A percentile compares a stretch with the other conserved stretches of the same genome.
Conservation (phyloP, 164 flowering plant genomes). For the Dillenia suffruticosa region DNA sequence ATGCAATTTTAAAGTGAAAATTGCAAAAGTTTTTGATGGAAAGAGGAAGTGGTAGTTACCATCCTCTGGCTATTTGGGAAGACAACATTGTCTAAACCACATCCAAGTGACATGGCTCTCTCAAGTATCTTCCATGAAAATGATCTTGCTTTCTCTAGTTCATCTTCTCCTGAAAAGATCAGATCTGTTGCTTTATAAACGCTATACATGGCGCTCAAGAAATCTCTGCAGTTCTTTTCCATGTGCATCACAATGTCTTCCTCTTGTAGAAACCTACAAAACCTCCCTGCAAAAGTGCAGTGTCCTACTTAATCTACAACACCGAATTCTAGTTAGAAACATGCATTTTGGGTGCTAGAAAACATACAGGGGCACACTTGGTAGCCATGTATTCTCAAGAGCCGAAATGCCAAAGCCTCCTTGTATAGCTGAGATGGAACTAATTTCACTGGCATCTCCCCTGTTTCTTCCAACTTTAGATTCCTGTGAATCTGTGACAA, state of each 20-base stretch:
- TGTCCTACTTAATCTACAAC: neutral
- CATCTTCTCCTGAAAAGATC: constrained; percentile 27
- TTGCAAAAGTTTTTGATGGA: too few relatives aligned
- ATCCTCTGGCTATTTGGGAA: too few relatives aligned
- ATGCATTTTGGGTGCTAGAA: neutral
- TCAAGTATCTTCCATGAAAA: constrained; percentile 20
- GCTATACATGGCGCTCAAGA: constrained; percentile 19
- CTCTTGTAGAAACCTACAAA: constrained; percentile 31
- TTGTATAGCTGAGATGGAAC: constrained; percentile 23
- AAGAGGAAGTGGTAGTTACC: too few relatives aligned
- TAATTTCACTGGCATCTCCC: neutral
- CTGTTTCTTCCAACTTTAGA: constrained; percentile 1
- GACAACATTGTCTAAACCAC: too few relatives aligned
- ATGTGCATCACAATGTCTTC: constrained; percentile 13
- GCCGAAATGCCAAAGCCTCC: constrained; percentile 37
- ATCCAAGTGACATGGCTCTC: constrained; percentile 2
- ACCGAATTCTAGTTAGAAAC: neutral
- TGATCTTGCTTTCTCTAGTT: constrained; percentile 29
- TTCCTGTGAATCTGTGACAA: constrained; percentile 27
- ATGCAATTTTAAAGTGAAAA: too few relatives aligned
- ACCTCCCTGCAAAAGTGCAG: constrained; percentile 10
- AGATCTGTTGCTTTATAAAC: constrained; percentile 38
- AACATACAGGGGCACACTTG: constrained; percentile 27
- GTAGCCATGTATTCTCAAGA: constrained; percentile 38
- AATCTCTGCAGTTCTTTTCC: constrained; percentile 17